Evolutionary conservation across 163 green algal genomes (phyloP).

Genomic region (Scenedesmus sp.): DNA sequence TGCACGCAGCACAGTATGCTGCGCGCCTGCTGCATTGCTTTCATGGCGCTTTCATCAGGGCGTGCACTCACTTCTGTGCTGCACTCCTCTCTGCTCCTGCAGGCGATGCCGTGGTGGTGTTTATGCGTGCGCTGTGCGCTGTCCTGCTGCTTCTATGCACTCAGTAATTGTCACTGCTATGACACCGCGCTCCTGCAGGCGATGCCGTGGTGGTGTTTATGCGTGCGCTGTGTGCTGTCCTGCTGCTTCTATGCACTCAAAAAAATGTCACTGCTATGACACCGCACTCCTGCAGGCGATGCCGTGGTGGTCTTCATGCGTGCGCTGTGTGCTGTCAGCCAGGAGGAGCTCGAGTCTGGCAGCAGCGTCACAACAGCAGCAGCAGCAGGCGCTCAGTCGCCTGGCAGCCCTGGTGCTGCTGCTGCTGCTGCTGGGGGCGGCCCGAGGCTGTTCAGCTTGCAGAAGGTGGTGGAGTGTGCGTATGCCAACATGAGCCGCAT

Average conservation of each 20-base stretch:
- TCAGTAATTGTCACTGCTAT: too few relatives aligned
- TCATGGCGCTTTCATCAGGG: too few relatives aligned
- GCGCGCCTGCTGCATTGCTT: too few relatives aligned
- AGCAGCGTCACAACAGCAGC: slow-evolving; percentile 27
- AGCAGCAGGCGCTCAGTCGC: background rate
- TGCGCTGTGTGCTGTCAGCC: slow-evolving; percentile 91
- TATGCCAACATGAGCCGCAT: slow-evolving; percentile 92
- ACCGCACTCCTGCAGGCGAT: slow-evolving; percentile 54
- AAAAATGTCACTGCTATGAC: too few relatives aligned
- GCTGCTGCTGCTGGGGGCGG: slow-evolving; percentile 16
- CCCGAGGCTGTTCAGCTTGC: slow-evolving; percentile 35
- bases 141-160: slow-evolving; percentile 55
- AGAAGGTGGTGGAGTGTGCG: slow-evolving; percentile 57
- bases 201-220: slow-evolving; percentile 95
- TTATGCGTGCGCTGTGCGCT: slow-evolving; percentile 91
- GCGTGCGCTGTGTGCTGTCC: slow-evolving; percentile 89
- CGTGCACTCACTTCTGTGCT: too few relatives aligned
- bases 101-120: slow-evolving; percentile 90
- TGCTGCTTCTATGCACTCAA: too few relatives aligned
- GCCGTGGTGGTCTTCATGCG: slow-evolving; percentile 94
- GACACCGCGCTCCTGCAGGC: background rate
- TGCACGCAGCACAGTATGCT: too few relatives aligned
- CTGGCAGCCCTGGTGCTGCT: background rate
- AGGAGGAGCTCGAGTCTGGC: slow-evolving; percentile 89
- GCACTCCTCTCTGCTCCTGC: background rate